These are phyloP conservation scores for Kwoniella botswanensis DNA, from an alignment of 768 basidiomycete species.

Conservation along the genomic window DNA sequence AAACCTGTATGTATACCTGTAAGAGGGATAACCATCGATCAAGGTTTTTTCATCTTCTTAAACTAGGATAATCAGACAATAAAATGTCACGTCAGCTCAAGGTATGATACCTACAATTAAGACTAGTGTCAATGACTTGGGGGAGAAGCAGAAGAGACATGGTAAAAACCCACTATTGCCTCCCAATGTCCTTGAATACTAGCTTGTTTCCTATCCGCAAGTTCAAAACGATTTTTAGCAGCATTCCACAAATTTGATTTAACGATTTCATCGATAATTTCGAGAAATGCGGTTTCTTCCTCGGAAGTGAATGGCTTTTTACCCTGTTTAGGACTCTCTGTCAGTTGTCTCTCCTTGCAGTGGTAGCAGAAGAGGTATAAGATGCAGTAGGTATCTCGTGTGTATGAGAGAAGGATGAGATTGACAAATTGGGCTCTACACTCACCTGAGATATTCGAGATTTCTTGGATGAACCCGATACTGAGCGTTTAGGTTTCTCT, in stretches of 20 bases:
- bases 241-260: conserved; percentile 20
- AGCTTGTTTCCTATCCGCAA: conserved; percentile 10
- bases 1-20: background rate
- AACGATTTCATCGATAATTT: conserved; percentile 23
- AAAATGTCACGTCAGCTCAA: conserved; percentile 1
- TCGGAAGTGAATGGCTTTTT: conserved; percentile 16
- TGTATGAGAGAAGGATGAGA: background rate
- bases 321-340: background rate
- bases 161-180: conserved; percentile 15
- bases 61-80: background rate
- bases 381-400: background rate
- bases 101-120: background rate
- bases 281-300: conserved; percentile 25
- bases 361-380: background rate
- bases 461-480: conserved; percentile 2
- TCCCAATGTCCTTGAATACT: conserved; percentile 20
- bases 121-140: background rate
- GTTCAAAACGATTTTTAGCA: conserved; percentile 18
- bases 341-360: background rate
- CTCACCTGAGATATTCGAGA: background rate
- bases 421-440: background rate
- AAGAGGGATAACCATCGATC: background rate
- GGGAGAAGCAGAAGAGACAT: background rate
- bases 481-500: background rate
- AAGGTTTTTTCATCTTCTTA: conserved; percentile 3